phyloP scores from a whole-genome alignment of 768 basidiomycete genomes.

The Polyporus arcularius region DNA sequence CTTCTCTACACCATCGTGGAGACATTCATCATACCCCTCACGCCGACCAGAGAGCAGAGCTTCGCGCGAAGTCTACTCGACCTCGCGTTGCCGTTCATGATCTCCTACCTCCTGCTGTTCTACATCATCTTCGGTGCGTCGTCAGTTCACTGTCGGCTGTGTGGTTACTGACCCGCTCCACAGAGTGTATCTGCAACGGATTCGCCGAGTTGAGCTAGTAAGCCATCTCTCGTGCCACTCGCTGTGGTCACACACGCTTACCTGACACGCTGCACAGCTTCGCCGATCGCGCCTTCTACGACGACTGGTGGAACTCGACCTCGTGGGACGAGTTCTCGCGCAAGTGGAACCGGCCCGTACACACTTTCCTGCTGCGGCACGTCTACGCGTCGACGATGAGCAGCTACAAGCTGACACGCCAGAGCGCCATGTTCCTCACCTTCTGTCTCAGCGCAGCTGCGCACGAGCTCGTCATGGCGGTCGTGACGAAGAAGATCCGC shows the following conservation, averaged over 20 bases:
- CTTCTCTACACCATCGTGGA: slow-evolving; percentile 94
- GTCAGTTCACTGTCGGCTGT: neutral
- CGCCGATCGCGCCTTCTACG: slow-evolving; percentile 96
- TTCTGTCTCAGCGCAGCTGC: slow-evolving; percentile 88
- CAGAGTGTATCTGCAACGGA: slow-evolving; percentile 95
- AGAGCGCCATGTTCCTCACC: slow-evolving; percentile 87
- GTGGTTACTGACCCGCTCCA: slow-evolving; percentile 4
- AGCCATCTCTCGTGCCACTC: slow-evolving; percentile 25
- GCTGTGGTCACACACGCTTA: neutral
- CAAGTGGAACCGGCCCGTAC: slow-evolving; percentile 98
- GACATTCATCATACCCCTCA: slow-evolving; percentile 87
- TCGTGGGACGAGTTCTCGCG: slow-evolving; percentile 97
- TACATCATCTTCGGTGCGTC: slow-evolving; percentile 79
- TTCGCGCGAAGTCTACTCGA: slow-evolving; percentile 80
- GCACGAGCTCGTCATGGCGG: slow-evolving; percentile 95
- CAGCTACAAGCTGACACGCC: slow-evolving; percentile 71
- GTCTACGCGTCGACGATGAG: slow-evolving; percentile 90
- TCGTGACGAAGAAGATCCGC: slow-evolving; percentile 86
- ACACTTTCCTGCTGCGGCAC: slow-evolving; percentile 90
- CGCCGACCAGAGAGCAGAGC: slow-evolving; percentile 66
- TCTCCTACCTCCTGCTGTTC: slow-evolving; percentile 85
- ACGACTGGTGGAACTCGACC: slow-evolving; percentile 99
- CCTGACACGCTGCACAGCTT: slow-evolving; percentile 54
- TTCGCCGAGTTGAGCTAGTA: slow-evolving; percentile 93
- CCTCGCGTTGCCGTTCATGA: slow-evolving; percentile 90